Evolutionary conservation across 495 filamentous ascomycete species (phyloP).

Genomic region (Barbatosphaeria neglecta): DNA sequence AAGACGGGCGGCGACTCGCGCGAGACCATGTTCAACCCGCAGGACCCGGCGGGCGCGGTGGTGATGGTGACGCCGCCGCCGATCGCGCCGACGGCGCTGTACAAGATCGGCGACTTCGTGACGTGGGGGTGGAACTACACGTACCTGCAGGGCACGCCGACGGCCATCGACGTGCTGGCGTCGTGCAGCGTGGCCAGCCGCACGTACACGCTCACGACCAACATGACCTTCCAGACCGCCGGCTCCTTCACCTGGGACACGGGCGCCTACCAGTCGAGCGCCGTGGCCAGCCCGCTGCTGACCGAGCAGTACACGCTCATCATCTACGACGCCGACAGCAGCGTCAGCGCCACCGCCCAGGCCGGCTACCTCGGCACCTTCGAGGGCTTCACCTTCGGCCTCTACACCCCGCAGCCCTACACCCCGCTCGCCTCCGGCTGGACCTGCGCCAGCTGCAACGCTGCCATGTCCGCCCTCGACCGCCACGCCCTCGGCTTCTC

Average conservation of each 20-base stretch:
- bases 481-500: conserved; percentile 58
- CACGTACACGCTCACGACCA: conserved; percentile 40
- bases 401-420: conserved; percentile 65
- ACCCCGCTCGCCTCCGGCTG: conserved; percentile 44
- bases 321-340: conserved; percentile 62
- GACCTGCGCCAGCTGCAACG: conserved; percentile 60
- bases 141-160: conserved; percentile 63
- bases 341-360: conserved; percentile 47
- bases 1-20: conserved; percentile 24
- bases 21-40: conserved; percentile 44
- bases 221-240: conserved; percentile 36
- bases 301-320: conserved; percentile 74
- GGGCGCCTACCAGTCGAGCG: conserved; percentile 48
- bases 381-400: conserved; percentile 58
- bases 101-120: conserved; percentile 76
- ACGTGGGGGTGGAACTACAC: conserved; percentile 97
- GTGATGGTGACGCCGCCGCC: conserved; percentile 66
- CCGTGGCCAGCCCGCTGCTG: conserved; percentile 46
- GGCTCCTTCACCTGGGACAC: conserved; percentile 67
- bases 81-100: conserved; percentile 53
- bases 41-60: conserved; percentile 58
- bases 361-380: conserved; percentile 63
- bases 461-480: conserved; percentile 52
- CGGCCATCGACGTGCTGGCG: conserved; percentile 69
- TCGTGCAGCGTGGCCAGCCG: conserved; percentile 46